Evolutionary conservation across 2,329 filamentous ascomycete genomes (phyloP).

Genomic region (Didymella exigua): DNA sequence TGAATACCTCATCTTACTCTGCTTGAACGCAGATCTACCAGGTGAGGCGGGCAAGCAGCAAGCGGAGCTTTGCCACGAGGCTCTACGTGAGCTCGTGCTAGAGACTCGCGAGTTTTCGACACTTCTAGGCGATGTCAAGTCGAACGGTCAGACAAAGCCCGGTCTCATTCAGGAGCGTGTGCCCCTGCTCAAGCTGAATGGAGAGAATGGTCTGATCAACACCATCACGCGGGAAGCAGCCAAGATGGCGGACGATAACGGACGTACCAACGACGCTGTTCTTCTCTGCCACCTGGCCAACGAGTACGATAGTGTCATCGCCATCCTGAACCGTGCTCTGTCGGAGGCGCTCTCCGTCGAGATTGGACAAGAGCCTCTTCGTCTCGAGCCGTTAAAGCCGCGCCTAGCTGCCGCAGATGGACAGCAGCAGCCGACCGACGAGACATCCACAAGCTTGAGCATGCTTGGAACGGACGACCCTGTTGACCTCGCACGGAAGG

Average conservation of each 20-base stretch:
- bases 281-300: slow-evolving; percentile 92
- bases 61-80: slow-evolving; percentile 84
- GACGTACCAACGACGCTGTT: slow-evolving; percentile 90
- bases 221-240: slow-evolving; percentile 94
- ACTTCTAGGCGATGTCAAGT: slow-evolving; percentile 86
- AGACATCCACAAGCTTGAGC: slow-evolving; percentile 59
- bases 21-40: slow-evolving; percentile 82
- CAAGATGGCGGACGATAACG: slow-evolving; percentile 90
- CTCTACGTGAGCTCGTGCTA: slow-evolving; percentile 89
- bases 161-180: slow-evolving; percentile 88
- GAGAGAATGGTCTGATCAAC: slow-evolving; percentile 83
- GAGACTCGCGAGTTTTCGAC: slow-evolving; percentile 96
- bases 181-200: slow-evolving; percentile 76
- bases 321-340: slow-evolving; percentile 85
- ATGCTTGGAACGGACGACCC: slow-evolving; percentile 72
- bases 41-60: slow-evolving; percentile 78
- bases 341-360: slow-evolving; percentile 89
- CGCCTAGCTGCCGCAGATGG: slow-evolving; percentile 52
- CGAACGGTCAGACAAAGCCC: slow-evolving; percentile 81
- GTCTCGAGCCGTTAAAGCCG: slow-evolving; percentile 80
- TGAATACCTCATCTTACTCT: slow-evolving; percentile 91
- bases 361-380: slow-evolving; percentile 79
- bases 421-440: slow-evolving; percentile 33
- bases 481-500: slow-evolving; percentile 65
- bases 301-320: slow-evolving; percentile 93